Conservation (phyloP, 495 filamentous ascomycete species). For the Xylaria cubensis region DNA sequence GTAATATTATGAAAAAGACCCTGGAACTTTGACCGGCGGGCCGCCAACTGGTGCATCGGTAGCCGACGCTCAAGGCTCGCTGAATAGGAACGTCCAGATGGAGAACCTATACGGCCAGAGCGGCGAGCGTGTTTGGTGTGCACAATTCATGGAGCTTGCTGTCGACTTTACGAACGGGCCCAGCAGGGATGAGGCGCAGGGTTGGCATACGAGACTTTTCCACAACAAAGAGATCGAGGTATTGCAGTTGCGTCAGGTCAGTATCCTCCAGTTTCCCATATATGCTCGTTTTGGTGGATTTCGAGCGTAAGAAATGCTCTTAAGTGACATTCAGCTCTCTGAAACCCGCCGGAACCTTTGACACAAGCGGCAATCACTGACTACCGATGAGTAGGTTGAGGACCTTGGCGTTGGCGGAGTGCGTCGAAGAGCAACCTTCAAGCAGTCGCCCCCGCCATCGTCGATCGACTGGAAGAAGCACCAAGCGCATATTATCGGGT, state of each 20-base stretch:
- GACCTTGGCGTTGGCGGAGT: conserved; percentile 19
- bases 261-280: not conserved
- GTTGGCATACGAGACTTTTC: conserved; percentile 17
- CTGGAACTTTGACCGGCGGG: not conserved
- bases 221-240: conserved; percentile 7
- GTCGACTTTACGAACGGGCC: conserved; percentile 22
- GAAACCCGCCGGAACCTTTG: not conserved
- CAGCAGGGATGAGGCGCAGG: conserved; percentile 5
- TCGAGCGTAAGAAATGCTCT: not conserved
- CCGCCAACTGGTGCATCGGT: conserved; percentile 2
- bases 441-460: not conserved
- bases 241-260: conserved; percentile 19
- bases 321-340: not conserved
- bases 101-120: conserved; percentile 16
- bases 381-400: conserved; percentile 13
- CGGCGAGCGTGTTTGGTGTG: conserved; percentile 22
- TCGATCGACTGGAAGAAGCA: conserved; percentile 22
- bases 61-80: not conserved
- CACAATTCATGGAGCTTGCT: conserved; percentile 25
- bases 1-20: not conserved
- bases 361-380: not conserved
- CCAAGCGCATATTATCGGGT: conserved; percentile 10
- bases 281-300: not conserved
- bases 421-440: conserved; percentile 7
- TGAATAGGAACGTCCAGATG: conserved; percentile 9